phyloP scores from a whole-genome alignment of 345 rosid species.

The Aurinia saxatilis region DNA sequence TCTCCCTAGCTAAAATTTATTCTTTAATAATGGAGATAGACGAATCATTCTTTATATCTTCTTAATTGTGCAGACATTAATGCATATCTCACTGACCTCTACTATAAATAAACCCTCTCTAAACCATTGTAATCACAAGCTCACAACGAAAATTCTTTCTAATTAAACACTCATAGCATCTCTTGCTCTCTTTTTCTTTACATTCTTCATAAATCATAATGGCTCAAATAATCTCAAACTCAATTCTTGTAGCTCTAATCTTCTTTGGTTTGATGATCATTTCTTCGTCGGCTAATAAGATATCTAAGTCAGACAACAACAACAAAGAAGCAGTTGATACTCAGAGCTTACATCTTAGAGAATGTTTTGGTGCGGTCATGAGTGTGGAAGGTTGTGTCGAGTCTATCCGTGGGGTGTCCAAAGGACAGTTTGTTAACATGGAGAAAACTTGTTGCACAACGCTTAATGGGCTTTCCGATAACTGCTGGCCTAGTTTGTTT shows the following conservation, averaged over 20 bases:
- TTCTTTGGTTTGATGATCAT: not conserved
- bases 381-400: conserved; percentile 9
- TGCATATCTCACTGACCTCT: not conserved
- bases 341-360: not conserved
- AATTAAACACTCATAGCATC: not conserved
- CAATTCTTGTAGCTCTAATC: not conserved
- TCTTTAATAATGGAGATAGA: too few species aligned
- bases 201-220: too few species aligned
- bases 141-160: not conserved
- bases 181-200: not conserved
- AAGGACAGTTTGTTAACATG: not conserved
- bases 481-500: conserved; percentile 5
- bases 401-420: not conserved
- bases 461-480: conserved; percentile 12
- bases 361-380: conserved; percentile 2
- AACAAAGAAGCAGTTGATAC: not conserved
- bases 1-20: too few species aligned
- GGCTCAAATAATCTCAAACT: not conserved
- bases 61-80: not conserved
- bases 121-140: not conserved
- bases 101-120: not conserved
- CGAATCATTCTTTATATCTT: not conserved
- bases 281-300: not conserved
- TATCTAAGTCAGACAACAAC: not conserved
- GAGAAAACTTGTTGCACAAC: conserved; percentile 7